Evolutionary conservation across 352 stramenopile genomes (phyloP).

Genomic region (Globisporangium spiculum): DNA sequence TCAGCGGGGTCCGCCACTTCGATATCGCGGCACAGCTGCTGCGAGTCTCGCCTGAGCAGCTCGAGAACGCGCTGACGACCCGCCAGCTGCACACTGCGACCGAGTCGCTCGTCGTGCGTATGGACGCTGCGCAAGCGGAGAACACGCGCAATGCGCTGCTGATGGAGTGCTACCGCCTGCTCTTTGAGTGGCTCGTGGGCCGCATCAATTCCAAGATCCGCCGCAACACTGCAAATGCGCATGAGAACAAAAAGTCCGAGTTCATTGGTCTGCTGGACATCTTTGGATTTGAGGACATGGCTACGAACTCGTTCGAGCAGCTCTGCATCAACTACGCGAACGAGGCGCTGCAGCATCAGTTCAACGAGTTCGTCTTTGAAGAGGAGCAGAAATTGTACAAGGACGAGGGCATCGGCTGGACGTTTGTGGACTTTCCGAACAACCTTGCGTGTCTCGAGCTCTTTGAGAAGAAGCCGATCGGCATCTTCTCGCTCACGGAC

Average conservation of each 20-base stretch:
- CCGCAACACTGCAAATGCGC: slow-evolving; percentile 10
- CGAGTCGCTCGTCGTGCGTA: slow-evolving; percentile 67
- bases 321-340: slow-evolving; percentile 92
- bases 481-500: slow-evolving; percentile 81
- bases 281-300: slow-evolving; percentile 89
- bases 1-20: slow-evolving; percentile 33
- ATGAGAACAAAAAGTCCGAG: slow-evolving; percentile 22
- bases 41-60: slow-evolving; percentile 45
- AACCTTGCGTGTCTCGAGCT: slow-evolving; percentile 77
- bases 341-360: slow-evolving; percentile 85
- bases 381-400: slow-evolving; percentile 79
- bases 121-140: slow-evolving; percentile 60
- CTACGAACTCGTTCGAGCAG: slow-evolving; percentile 85
- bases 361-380: slow-evolving; percentile 92
- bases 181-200: slow-evolving; percentile 95
- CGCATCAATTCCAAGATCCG: slow-evolving; percentile 89
- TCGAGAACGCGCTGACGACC: slow-evolving; percentile 64
- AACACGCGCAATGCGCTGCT: slow-evolving; percentile 87
- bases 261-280: slow-evolving; percentile 88
- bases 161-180: slow-evolving; percentile 91
- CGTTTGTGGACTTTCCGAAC: slow-evolving; percentile 77
- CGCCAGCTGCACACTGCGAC: slow-evolving; percentile 60
- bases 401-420: slow-evolving; percentile 73
- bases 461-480: slow-evolving; percentile 74
- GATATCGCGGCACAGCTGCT: slow-evolving; percentile 53